phyloP scores from a whole-genome alignment of 1,139 yeast species.

The Pichia sp. region DNA sequence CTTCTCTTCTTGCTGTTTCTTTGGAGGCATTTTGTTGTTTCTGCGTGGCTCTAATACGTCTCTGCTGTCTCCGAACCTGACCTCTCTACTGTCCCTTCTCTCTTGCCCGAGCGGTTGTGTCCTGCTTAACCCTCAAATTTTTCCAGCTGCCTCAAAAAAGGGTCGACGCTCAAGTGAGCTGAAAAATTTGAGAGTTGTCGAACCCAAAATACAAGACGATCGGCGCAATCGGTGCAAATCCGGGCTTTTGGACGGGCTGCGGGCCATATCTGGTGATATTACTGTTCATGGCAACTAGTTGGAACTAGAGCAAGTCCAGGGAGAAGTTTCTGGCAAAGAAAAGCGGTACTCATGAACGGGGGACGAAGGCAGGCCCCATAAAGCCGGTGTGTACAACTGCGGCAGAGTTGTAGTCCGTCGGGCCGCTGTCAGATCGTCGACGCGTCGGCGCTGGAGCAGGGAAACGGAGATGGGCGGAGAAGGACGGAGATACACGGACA shows the following conservation, averaged over 20 bases:
- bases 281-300: no score
- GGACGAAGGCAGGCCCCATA: no score
- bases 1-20: slow-evolving; percentile 86
- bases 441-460: neutral
- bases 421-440: neutral
- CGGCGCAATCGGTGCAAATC: neutral
- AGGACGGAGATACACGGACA: neutral
- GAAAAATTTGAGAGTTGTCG: neutral
- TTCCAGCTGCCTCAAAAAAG: neutral
- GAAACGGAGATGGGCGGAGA: neutral
- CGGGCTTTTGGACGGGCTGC: no score
- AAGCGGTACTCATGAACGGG: no score
- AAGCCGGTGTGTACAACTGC: no score
- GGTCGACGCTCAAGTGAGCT: neutral
- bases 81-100: neutral
- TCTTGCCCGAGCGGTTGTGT: neutral
- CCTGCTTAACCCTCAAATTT: neutral
- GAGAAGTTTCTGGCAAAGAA: no score
- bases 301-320: no score
- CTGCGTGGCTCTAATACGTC: no score
- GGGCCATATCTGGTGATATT: no score
- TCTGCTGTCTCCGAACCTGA: no score
- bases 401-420: no score
- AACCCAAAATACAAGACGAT: neutral
- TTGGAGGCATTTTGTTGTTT: slow-evolving; percentile 69